Conservation (phyloP, 2,329 filamentous ascomycete genomes). For the Pyrenochaeta sp. region DNA sequence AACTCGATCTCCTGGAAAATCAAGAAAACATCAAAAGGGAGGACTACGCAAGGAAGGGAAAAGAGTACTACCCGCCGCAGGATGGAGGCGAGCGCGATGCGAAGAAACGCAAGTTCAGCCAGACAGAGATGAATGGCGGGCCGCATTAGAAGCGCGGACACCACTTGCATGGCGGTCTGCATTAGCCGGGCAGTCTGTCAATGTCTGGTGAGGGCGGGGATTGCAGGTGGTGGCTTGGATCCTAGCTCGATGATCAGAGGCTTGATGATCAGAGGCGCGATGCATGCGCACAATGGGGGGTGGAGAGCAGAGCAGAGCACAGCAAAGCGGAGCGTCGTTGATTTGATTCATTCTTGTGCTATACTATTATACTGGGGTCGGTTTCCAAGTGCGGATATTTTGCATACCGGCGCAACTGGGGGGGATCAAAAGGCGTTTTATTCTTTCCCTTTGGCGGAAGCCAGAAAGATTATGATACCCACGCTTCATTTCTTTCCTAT, state of each 20-base stretch:
- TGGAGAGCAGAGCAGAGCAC: too few relatives aligned
- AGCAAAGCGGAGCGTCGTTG: not conserved
- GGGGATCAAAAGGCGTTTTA: not conserved
- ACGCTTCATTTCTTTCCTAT: not conserved
- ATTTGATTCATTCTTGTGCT: not conserved
- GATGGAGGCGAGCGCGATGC: constrained; percentile 33
- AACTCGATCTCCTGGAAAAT: constrained; percentile 77
- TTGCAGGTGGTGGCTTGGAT: not conserved
- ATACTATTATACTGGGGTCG: not conserved
- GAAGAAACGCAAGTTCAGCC: constrained; percentile 47
- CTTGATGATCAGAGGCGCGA: not conserved
- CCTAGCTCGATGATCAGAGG: not conserved
- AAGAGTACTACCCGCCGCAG: constrained; percentile 44
- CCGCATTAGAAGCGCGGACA: constrained; percentile 8
- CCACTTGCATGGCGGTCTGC: constrained; percentile 13
- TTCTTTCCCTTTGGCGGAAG: not conserved
- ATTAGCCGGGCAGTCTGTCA: not conserved
- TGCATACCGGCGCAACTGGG: not conserved
- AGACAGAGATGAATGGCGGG: constrained; percentile 21
- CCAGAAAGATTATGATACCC: not conserved
- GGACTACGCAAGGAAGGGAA: constrained; percentile 72
- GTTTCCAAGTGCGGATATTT: not conserved
- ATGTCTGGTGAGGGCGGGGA: not conserved
- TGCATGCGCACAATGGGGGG: not conserved
- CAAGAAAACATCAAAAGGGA: constrained; percentile 77